These are phyloP conservation scores for Alternaria brassicae DNA, from an alignment of 2,329 filamentous ascomycete species.

Conservation along the genomic window DNA sequence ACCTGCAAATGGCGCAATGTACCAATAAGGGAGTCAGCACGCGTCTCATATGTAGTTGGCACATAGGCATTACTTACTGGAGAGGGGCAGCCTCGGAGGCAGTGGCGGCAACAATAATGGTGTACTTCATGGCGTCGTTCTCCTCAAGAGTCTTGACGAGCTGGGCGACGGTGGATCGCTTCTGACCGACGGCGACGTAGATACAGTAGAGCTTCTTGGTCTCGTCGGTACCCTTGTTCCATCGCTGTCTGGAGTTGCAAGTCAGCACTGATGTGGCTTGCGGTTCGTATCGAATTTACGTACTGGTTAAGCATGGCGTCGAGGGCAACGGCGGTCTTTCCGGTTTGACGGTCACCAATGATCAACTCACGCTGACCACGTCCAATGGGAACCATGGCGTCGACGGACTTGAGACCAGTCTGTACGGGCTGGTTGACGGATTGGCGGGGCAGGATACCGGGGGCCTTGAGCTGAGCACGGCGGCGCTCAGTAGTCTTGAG, in stretches of 20 bases:
- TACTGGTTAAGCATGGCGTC: constrained; percentile 99
- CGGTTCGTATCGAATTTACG: constrained; percentile 46
- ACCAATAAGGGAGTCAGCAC: background rate
- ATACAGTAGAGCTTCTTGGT: constrained; percentile 99
- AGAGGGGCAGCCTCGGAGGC: constrained; percentile 95
- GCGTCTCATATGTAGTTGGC: background rate
- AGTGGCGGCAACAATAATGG: constrained; percentile 89
- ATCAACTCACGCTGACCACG: constrained; percentile 99
- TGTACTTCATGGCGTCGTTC: constrained; percentile 99
- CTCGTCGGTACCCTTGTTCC: constrained; percentile 89
- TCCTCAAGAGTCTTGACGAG: constrained; percentile 99
- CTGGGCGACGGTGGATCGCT: constrained; percentile 98
- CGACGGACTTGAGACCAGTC: constrained; percentile 98
- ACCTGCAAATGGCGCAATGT: constrained; percentile 71
- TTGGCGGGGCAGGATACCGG: constrained; percentile 93
- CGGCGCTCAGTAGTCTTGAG: constrained; percentile 89
- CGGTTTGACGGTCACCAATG: constrained; percentile 99
- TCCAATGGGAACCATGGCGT: constrained; percentile 99
- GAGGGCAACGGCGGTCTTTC: constrained; percentile 98
- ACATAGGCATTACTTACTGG: constrained; percentile 77
- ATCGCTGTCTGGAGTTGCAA: constrained; percentile 56
- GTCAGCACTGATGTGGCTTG: background rate
- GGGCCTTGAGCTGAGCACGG: constrained; percentile 98
- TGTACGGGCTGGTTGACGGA: constrained; percentile 99
- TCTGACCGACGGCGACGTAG: constrained; percentile 99